These are phyloP conservation scores for Penicillium psychrofluorescens DNA, from an alignment of 495 filamentous ascomycete genomes.

Conservation along the genomic window DNA sequence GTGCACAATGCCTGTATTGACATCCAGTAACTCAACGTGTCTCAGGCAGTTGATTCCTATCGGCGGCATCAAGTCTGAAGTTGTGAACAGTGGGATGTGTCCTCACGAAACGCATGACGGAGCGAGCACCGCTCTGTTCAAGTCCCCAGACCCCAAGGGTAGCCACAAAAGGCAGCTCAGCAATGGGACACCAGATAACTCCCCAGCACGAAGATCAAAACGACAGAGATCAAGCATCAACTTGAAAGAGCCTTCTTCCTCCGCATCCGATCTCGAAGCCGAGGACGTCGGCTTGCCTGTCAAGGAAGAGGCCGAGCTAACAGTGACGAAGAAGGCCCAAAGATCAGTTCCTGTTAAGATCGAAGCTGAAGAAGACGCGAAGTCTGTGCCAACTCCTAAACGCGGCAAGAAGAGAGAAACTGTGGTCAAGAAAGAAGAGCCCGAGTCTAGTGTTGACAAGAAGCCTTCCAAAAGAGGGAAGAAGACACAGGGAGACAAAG, in stretches of 20 bases:
- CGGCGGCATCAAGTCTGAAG: no score
- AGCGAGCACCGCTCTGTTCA: background rate
- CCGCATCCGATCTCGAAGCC: conserved; percentile 5
- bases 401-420: background rate
- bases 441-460: background rate
- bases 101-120: background rate
- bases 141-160: conserved; percentile 2
- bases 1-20: no score
- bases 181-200: conserved; percentile 20
- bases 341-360: conserved; percentile 11
- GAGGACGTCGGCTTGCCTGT: background rate
- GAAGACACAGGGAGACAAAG: conserved; percentile 37
- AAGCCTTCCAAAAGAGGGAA: conserved; percentile 13
- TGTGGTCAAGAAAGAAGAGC: conserved; percentile 5
- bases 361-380: conserved; percentile 5
- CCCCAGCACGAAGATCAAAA: conserved; percentile 31
- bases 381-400: background rate
- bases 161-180: conserved; percentile 22
- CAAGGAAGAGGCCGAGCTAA: background rate
- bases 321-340: background rate
- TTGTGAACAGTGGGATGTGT: background rate
- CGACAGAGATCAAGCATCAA: conserved; percentile 23
- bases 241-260: conserved; percentile 10
- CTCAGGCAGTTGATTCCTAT: no score
- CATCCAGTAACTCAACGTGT: no score